Base-by-base conservation (phyloP, 345 rosid species). In the Eucalyptus pauciflora region DNA sequence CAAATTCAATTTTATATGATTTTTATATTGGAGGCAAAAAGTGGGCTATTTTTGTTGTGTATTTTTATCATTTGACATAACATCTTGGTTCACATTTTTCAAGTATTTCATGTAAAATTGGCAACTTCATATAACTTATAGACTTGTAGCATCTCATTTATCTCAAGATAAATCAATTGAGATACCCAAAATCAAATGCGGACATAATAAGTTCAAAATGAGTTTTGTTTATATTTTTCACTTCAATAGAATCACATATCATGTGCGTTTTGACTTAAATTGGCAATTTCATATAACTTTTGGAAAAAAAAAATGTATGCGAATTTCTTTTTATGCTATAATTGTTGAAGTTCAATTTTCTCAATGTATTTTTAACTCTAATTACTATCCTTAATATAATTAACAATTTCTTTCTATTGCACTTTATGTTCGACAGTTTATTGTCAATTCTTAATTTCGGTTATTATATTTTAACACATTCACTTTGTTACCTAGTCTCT, bases 211-310 rank as follows among this genome's bases (percentile, higher is more conserved):
- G 13, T 58, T 58, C 64, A 58, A 58, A 58, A 25, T 58, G 13
- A 62, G 69, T 29, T 62, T 60, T 25, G 3, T 60, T 62, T 60
- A 12, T 62, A 62, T 27, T 62, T 60, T 62, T 62, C 14, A 60
- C 16, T 60, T 60, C 14, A 12, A 11, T 29, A 29, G 8, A 62
- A 62, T 62, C 31, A 27, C 16, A 29, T 62, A 29, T 62, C 69
- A 0, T 2, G 1, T 0, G 0, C 15, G 1, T 62, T 62, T 13
- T 62, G 33, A 27, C 69, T 62, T 10, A 5, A 20, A 20, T 52
- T 52, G 25, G 58, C 58, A 52, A 0, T 52, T 52, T 20, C 58
- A 52, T 52, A 20, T 52, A 52, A 52, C 0, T 62, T 62, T 13
- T 7, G 13, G 16, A 14, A 64, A 64, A 64, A 11, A 27, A 62